Conservation (phyloP, 495 filamentous ascomycete genomes). For the Tuber aestivum region DNA sequence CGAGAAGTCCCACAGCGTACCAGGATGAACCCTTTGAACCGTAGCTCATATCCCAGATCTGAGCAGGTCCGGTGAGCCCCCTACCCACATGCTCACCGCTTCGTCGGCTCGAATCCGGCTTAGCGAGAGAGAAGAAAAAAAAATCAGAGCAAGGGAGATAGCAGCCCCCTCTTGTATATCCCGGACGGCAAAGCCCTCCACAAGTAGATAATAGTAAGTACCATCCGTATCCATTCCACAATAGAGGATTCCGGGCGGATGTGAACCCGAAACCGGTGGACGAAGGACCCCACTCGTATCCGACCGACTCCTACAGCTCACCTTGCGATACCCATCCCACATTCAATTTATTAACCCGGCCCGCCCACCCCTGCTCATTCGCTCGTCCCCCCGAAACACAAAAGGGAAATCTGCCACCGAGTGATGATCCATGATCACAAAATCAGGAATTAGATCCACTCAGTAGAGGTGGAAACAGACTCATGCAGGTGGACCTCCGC, state of each 20-base stretch:
- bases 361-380: neutral
- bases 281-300: neutral
- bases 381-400: neutral
- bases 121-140: neutral
- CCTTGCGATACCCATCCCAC: neutral
- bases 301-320: neutral
- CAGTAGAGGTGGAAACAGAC: neutral
- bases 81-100: neutral
- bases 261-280: neutral
- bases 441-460: neutral
- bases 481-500: neutral
- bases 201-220: neutral
- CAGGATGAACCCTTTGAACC: too few relatives aligned
- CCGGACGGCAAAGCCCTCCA: neutral
- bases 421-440: neutral
- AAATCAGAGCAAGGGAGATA: neutral
- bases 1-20: neutral
- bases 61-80: neutral
- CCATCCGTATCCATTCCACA: neutral
- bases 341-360: neutral
- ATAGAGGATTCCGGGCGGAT: neutral
- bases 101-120: neutral
- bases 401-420: neutral
- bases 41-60: neutral
- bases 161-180: neutral